Conservation (phyloP, 305 asterid genomes). For the Solanum hybrid region DNA sequence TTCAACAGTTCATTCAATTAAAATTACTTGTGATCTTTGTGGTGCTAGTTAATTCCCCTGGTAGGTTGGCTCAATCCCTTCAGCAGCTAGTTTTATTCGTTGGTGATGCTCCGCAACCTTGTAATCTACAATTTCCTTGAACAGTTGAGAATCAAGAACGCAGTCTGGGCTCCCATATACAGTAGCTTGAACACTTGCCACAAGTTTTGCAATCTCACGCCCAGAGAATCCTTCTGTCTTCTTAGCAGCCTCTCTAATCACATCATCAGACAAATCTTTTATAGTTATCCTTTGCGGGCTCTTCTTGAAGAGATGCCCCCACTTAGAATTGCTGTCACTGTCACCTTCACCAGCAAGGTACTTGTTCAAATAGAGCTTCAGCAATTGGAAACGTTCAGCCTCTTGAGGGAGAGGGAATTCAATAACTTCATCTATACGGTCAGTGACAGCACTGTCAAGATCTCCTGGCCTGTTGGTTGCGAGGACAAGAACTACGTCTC, state of each 20-base stretch:
- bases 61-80: slow-evolving; percentile 15
- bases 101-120: slow-evolving; percentile 86
- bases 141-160: slow-evolving; percentile 50
- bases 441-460: slow-evolving; percentile 87
- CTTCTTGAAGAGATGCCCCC: slow-evolving; percentile 49
- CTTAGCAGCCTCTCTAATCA: slow-evolving; percentile 57
- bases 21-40: background rate
- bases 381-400: slow-evolving; percentile 76
- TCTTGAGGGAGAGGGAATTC: slow-evolving; percentile 90
- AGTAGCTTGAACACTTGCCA: slow-evolving; percentile 93
- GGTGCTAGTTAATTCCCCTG: background rate
- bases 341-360: slow-evolving; percentile 58
- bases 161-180: slow-evolving; percentile 88
- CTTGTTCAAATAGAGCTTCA: slow-evolving; percentile 74
- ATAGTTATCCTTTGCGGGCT: slow-evolving; percentile 49
- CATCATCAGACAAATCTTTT: slow-evolving; percentile 59
- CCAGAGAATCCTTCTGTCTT: slow-evolving; percentile 85
- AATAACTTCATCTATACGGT: slow-evolving; percentile 90
- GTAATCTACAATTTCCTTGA: slow-evolving; percentile 71
- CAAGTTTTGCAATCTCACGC: slow-evolving; percentile 86
- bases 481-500: slow-evolving; percentile 86
- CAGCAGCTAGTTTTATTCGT: slow-evolving; percentile 60
- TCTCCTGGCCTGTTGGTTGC: slow-evolving; percentile 97
- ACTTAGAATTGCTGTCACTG: slow-evolving; percentile 27
- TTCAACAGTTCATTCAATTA: background rate